Conservation (phyloP, 257 asterid genomes). For the Fraxinus quadrangulata region DNA sequence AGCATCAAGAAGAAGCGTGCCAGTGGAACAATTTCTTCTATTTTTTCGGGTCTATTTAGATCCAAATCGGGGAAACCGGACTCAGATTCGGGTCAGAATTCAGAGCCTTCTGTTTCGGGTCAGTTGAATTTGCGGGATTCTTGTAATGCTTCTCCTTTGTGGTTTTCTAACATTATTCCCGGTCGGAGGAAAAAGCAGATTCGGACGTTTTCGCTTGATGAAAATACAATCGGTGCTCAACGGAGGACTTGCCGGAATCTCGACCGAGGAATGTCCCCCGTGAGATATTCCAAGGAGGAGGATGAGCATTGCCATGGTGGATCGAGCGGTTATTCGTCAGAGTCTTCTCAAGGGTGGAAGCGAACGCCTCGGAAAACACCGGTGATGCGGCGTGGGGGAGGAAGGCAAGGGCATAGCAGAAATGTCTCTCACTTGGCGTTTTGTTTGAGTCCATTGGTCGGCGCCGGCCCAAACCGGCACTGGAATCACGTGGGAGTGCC, state of each 20-base stretch:
- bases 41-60: constrained; percentile 33
- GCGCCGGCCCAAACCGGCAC: constrained; percentile 69
- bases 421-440: constrained; percentile 48
- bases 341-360: constrained; percentile 47
- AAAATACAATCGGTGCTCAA: constrained; percentile 23
- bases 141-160: constrained; percentile 24
- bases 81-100: constrained; percentile 17
- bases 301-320: constrained; percentile 38
- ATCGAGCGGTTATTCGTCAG: constrained; percentile 51
- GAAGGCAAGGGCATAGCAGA: constrained; percentile 24
- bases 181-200: constrained; percentile 37
- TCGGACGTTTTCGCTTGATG: constrained; percentile 37
- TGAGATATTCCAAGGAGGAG: constrained; percentile 40
- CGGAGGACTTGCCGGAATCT: constrained; percentile 30
- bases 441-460: constrained; percentile 82
- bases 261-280: constrained; percentile 57
- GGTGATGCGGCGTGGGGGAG: constrained; percentile 29
- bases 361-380: constrained; percentile 49
- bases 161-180: constrained; percentile 40
- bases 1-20: constrained; percentile 28
- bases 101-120: constrained; percentile 15
- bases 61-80: constrained; percentile 40
- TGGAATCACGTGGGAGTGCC: constrained; percentile 60
- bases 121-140: constrained; percentile 19
- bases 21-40: constrained; percentile 24